Conservation (phyloP, 2,329 filamentous ascomycete genomes). For the Sporothrix pseudoabietina region DNA sequence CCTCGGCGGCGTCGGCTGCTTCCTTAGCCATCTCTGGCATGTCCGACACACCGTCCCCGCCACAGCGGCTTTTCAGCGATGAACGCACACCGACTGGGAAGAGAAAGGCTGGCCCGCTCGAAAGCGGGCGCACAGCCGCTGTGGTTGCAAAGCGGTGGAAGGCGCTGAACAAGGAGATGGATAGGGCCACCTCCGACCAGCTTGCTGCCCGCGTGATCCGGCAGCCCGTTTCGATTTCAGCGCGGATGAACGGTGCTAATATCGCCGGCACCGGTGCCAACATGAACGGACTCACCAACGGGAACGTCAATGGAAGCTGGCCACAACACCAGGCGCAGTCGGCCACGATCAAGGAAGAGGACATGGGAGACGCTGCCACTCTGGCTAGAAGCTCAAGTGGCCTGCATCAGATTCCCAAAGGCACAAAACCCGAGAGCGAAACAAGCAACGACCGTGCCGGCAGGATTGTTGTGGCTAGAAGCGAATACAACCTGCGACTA, state of each 20-base stretch:
- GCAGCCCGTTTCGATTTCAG: conserved; percentile 9
- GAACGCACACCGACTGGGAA: conserved; percentile 18
- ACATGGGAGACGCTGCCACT: background rate
- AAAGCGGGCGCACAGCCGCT: conserved; percentile 18
- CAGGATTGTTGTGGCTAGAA: conserved; percentile 26
- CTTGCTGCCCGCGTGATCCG: background rate
- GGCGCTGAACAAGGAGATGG: conserved; percentile 6
- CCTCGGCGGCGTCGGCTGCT: background rate
- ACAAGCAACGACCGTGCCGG: background rate
- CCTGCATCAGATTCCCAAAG: background rate
- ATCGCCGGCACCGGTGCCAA: background rate
- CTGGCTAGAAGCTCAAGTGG: background rate
- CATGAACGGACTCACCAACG: background rate
- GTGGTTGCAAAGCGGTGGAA: conserved; percentile 26
- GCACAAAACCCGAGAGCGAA: background rate
- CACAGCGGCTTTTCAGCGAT: background rate
- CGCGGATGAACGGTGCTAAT: background rate
- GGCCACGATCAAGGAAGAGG: conserved; percentile 20
- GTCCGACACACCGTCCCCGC: conserved; percentile 10
- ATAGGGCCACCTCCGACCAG: background rate
- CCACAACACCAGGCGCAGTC: conserved; percentile 6
- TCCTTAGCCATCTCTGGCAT: background rate
- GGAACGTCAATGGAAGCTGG: background rate
- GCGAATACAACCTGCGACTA: background rate
- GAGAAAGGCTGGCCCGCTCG: conserved; percentile 11